Percentiles rank a stretch among this genome's conserved stretches.
Conservation (phyloP, 2,329 filamentous ascomycete species). For the Cercospora nicotianae region DNA sequence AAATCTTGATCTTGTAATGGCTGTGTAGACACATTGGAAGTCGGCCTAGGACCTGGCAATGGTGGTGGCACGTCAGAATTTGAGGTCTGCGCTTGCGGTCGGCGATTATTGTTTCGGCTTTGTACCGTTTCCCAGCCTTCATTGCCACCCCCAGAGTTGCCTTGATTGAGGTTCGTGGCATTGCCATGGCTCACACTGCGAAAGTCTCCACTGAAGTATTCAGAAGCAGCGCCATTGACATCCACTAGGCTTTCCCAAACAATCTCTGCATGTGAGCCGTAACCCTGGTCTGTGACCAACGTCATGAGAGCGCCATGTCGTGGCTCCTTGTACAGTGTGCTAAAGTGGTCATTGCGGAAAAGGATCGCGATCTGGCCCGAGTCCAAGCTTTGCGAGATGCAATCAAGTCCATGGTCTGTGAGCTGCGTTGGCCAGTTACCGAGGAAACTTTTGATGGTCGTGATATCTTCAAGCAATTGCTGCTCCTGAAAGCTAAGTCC, state of each 20-base stretch:
- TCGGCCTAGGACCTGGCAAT: slow-evolving; percentile 32
- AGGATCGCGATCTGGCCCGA: slow-evolving; percentile 84
- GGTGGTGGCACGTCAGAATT: slow-evolving; percentile 27
- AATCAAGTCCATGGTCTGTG: slow-evolving; percentile 75
- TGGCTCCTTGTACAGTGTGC: slow-evolving; percentile 87
- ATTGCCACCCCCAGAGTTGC: slow-evolving; percentile 35
- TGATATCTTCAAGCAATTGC: slow-evolving; percentile 76
- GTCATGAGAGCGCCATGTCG: slow-evolving; percentile 72
- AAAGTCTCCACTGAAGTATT: slow-evolving; percentile 90
- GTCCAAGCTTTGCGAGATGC: slow-evolving; percentile 67
- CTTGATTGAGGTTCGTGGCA: slow-evolving; percentile 32
- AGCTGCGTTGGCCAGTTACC: slow-evolving; percentile 79
- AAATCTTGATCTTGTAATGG: slow-evolving; percentile 3
- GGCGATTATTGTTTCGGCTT: slow-evolving; percentile 24
- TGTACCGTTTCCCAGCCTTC: slow-evolving; percentile 60
- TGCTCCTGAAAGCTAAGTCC: slow-evolving; percentile 73
- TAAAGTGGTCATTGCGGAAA: slow-evolving; percentile 97
- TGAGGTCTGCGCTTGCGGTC: slow-evolving; percentile 22
- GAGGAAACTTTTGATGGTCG: slow-evolving; percentile 82
- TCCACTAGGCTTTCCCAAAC: slow-evolving; percentile 95
- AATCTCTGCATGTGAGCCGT: slow-evolving; percentile 81
- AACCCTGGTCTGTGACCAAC: slow-evolving; percentile 90
- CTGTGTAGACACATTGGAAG: slow-evolving; percentile 16
- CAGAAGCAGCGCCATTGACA: slow-evolving; percentile 76
- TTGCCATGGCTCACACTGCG: slow-evolving; percentile 68